These are phyloP conservation scores for Boletus pseudopeckii DNA, from an alignment of 768 basidiomycete genomes.

Conservation along the genomic window DNA sequence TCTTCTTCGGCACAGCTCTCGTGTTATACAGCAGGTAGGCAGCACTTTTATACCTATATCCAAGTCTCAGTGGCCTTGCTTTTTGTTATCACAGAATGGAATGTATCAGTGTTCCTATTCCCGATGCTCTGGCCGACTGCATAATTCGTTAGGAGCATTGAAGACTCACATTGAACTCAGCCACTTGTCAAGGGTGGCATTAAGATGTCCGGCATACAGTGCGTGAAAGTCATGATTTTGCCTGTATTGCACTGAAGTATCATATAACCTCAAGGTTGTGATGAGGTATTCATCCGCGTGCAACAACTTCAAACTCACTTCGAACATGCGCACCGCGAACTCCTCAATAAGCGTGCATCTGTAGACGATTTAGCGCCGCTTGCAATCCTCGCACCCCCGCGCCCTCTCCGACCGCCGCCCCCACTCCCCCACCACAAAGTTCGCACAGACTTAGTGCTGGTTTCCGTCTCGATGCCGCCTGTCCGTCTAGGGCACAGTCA, in stretches of 20 bases:
- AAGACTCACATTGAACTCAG: conserved; percentile 30
- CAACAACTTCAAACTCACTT: conserved; percentile 27
- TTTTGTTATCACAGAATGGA: conserved; percentile 19
- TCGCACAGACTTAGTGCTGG: neutral
- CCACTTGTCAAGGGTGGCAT: conserved; percentile 28
- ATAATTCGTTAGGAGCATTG: conserved; percentile 16
- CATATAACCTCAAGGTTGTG: conserved; percentile 17
- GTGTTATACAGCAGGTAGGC: conserved; percentile 14
- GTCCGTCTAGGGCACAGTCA: conserved; percentile 8
- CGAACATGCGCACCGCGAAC: conserved; percentile 17
- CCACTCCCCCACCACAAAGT: conserved; percentile 7
- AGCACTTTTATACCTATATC: neutral
- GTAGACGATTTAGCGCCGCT: conserved; percentile 17
- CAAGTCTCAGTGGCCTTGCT: neutral
- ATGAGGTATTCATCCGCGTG: conserved; percentile 22
- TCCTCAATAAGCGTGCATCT: conserved; percentile 14
- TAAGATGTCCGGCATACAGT: conserved; percentile 27
- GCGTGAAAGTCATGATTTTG: neutral
- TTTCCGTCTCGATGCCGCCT: conserved; percentile 11
- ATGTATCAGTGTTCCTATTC: conserved; percentile 23
- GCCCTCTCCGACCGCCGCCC: conserved; percentile 15
- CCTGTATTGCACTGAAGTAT: conserved; percentile 3
- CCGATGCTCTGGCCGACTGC: conserved; percentile 29
- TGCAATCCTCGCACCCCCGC: conserved; percentile 18
- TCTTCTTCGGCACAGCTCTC: conserved; percentile 24